phyloP scores from a whole-genome alignment of 2,329 filamentous ascomycete genomes.

The Fusarium sp. region DNA sequence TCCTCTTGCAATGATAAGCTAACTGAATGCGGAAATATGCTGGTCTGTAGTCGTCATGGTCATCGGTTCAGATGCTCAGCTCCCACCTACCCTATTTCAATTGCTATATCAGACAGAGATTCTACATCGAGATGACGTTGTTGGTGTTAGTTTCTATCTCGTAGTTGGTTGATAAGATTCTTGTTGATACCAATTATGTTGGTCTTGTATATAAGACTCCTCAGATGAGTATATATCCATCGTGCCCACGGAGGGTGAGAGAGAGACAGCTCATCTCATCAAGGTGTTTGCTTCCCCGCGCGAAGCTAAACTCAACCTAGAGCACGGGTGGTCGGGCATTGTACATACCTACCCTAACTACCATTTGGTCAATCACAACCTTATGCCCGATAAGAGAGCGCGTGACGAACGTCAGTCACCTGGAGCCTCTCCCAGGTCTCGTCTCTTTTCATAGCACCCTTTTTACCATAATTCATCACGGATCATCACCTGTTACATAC shows the following conservation, averaged over 20 bases:
- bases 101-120: not conserved
- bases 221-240: not conserved
- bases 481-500: not conserved
- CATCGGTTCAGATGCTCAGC: not conserved
- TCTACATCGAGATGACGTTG: no score
- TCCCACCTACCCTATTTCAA: slow-evolving; percentile 4
- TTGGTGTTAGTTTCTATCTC: no score
- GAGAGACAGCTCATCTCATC: slow-evolving; percentile 3
- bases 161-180: no score
- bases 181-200: no score
- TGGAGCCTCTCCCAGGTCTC: not conserved
- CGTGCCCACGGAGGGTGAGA: not conserved
- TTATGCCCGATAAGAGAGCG: slow-evolving; percentile 32
- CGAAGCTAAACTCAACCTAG: slow-evolving; percentile 13
- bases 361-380: slow-evolving; percentile 2
- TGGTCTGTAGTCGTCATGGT: no score
- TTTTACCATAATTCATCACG: not conserved
- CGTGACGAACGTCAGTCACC: slow-evolving; percentile 30
- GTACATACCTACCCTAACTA: not conserved
- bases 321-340: not conserved
- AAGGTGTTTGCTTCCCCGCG: slow-evolving; percentile 24
- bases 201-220: no score
- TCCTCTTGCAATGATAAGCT: not conserved
- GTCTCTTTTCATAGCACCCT: not conserved
- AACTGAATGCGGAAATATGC: not conserved